Percentiles rank a stretch among this genome's conserved stretches.
phyloP scores from a whole-genome alignment of 2,329 filamentous ascomycete species.

The Penicillium capsulatum region DNA sequence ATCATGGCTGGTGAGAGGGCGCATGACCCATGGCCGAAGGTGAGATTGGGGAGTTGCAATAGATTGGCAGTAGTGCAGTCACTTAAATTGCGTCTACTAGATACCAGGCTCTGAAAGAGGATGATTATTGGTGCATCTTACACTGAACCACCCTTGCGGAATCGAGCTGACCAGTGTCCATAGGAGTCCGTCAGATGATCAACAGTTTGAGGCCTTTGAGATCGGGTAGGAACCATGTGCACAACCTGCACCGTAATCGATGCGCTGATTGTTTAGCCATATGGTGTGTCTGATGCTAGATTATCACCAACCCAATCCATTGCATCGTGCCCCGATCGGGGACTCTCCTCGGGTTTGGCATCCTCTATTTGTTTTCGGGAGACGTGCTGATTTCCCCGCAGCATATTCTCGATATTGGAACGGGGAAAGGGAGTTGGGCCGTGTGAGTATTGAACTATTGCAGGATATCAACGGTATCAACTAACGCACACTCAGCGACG shows the following conservation, averaged over 20 bases:
- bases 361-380: too few relatives aligned
- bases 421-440: slow-evolving; percentile 13
- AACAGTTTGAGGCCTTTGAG: slow-evolving; percentile 15
- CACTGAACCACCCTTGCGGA: too few relatives aligned
- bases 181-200: slow-evolving; percentile 15
- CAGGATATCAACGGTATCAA: too few relatives aligned
- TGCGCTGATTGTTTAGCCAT: slow-evolving; percentile 5
- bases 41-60: too few relatives aligned
- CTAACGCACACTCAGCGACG: too few relatives aligned
- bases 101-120: too few relatives aligned
- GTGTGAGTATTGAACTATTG: slow-evolving; percentile 13
- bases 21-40: too few relatives aligned
- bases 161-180: too few relatives aligned
- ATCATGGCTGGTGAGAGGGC: too few relatives aligned
- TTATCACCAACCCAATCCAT: slow-evolving; percentile 9
- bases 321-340: slow-evolving; percentile 9
- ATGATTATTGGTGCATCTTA: too few relatives aligned
- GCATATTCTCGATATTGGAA: slow-evolving; percentile 15
- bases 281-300: slow-evolving; percentile 13
- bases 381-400: background rate
- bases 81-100: too few relatives aligned
- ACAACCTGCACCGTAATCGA: background rate
- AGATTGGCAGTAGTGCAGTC: too few relatives aligned
- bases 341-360: slow-evolving; percentile 10
- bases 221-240: slow-evolving; percentile 6